Evolutionary conservation across 805 yeast genomes (phyloP).

Genomic region (Candida yuanshanica): DNA sequence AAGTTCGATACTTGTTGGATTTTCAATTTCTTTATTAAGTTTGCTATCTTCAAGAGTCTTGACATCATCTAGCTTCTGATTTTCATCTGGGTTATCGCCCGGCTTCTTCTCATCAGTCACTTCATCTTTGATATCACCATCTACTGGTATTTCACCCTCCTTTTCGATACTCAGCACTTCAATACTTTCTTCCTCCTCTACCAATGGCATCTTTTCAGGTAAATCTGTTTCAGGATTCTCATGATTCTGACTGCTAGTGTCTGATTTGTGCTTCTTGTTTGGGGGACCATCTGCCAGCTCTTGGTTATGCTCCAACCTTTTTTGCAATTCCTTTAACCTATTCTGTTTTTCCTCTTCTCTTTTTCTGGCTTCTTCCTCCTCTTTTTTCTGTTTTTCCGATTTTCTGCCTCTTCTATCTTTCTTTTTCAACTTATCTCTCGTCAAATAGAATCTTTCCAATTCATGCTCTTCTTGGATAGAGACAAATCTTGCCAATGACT

Average conservation of each 20-base stretch:
- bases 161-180: background rate
- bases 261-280: background rate
- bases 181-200: background rate
- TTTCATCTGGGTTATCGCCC: background rate
- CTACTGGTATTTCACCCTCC: no score
- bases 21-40: background rate
- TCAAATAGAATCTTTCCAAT: slow-evolving; percentile 35
- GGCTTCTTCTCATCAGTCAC: background rate
- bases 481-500: slow-evolving; percentile 42
- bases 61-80: background rate
- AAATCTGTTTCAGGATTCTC: background rate
- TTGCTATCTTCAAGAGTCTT: background rate
- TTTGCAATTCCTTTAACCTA: background rate
- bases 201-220: background rate
- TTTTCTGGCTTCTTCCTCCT: slow-evolving; percentile 26
- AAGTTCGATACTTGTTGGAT: background rate
- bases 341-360: slow-evolving; percentile 23
- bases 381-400: slow-evolving; percentile 37
- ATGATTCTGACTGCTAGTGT: background rate
- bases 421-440: slow-evolving; percentile 35
- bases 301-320: background rate
- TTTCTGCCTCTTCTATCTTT: slow-evolving; percentile 39
- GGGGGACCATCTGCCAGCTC: background rate
- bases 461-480: slow-evolving; percentile 62
- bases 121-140: background rate